These are phyloP conservation scores for Aspergillus glaucus DNA, from an alignment of 2,329 filamentous ascomycete genomes.

Conservation along the genomic window DNA sequence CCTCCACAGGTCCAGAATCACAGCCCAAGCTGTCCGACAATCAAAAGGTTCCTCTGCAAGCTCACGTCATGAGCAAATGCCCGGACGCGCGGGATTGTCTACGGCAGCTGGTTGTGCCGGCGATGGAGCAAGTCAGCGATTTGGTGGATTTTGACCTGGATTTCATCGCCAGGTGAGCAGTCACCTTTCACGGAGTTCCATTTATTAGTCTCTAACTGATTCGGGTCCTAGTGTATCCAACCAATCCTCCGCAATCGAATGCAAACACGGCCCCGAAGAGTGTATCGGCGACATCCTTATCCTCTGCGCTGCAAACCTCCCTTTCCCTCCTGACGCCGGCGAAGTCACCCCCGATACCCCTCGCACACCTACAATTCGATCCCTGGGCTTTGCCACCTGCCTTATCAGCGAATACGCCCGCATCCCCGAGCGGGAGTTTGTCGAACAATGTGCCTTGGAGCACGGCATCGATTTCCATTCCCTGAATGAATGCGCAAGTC, in stretches of 20 bases:
- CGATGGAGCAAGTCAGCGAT: constrained; percentile 72
- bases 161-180: constrained; percentile 71
- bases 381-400: constrained; percentile 91
- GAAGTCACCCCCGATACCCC: constrained; percentile 47
- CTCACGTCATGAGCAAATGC: constrained; percentile 96
- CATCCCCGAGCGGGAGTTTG: constrained; percentile 71
- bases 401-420: constrained; percentile 66
- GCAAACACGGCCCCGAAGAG: constrained; percentile 83
- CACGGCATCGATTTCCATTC: constrained; percentile 78
- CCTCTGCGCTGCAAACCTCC: constrained; percentile 74
- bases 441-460: constrained; percentile 83
- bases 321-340: constrained; percentile 27
- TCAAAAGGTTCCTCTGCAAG: constrained; percentile 67
- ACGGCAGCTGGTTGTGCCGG: constrained; percentile 70
- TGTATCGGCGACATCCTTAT: constrained; percentile 93
- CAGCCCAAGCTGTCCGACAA: background rate
- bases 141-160: constrained; percentile 89
- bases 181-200: background rate
- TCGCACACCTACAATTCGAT: constrained; percentile 66
- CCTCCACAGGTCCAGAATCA: background rate
- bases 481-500: constrained; percentile 74
- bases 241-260: constrained; percentile 74
- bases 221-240: constrained; percentile 49
- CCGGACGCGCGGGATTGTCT: constrained; percentile 85
- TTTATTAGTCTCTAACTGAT: constrained; percentile 2